These are phyloP conservation scores for Jatropha multifida DNA, from an alignment of 441 rosid genomes.

Conservation along the genomic window DNA sequence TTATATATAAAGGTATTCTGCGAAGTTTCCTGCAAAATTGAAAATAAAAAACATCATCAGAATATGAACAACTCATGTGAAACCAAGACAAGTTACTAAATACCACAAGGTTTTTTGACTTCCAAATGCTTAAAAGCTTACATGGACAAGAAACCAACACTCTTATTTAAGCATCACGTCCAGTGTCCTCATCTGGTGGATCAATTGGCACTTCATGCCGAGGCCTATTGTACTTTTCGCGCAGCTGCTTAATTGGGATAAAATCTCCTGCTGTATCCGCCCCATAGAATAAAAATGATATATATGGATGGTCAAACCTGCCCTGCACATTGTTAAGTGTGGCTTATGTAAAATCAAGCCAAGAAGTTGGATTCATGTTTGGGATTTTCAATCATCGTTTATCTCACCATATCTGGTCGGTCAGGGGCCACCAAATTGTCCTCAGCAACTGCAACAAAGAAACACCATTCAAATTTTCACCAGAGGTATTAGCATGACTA, in stretches of 20 bases:
- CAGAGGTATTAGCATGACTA: constrained; percentile 18
- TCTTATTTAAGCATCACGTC: constrained; percentile 29
- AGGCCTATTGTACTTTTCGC: constrained; percentile 75
- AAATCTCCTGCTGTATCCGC: constrained; percentile 83
- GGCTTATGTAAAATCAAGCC: constrained; percentile 5
- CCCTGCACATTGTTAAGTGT: constrained; percentile 49
- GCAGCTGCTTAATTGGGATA: constrained; percentile 88
- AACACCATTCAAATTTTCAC: constrained; percentile 8
- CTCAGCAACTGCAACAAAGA: constrained; percentile 71
- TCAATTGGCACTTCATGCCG: constrained; percentile 71
- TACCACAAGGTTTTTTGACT: not conserved
- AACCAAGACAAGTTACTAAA: not conserved
- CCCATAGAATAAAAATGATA: constrained; percentile 82
- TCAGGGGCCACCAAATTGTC: constrained; percentile 71
- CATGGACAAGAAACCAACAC: not conserved
- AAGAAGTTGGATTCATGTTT: constrained; percentile 1
- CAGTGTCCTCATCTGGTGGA: constrained; percentile 48
- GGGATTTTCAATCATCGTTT: constrained; percentile 6
- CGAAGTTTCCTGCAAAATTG: constrained; percentile 11
- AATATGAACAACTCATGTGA: not conserved
- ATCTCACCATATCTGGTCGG: constrained; percentile 61
- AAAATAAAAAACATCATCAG: not conserved
- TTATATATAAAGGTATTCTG: constrained; percentile 1
- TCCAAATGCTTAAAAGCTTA: not conserved
- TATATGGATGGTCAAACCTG: constrained; percentile 87